A percentile compares a stretch with the other conserved stretches of the same genome.
phyloP scores from a whole-genome alignment of 116 monocot species.

The Trichopus zeylanicus region DNA sequence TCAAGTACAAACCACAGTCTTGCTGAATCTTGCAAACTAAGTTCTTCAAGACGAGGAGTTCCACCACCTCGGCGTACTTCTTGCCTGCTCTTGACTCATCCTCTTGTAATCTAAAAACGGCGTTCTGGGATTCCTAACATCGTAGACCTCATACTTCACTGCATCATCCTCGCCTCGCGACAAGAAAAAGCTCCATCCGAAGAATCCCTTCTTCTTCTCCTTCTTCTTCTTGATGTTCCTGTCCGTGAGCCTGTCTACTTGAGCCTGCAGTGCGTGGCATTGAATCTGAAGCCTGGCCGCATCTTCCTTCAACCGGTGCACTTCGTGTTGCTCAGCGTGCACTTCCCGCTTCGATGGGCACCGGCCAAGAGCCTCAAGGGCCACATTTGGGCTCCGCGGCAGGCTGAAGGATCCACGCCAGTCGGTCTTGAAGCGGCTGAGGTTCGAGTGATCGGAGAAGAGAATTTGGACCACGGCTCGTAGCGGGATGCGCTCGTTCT shows the following conservation, averaged over 20 bases:
- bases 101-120: slow-evolving; percentile 24
- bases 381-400: slow-evolving; percentile 35
- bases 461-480: slow-evolving; percentile 64
- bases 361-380: slow-evolving; percentile 30
- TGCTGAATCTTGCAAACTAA: neutral
- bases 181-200: slow-evolving; percentile 59
- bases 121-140: slow-evolving; percentile 19
- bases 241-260: slow-evolving; percentile 36
- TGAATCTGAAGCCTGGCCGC: slow-evolving; percentile 63
- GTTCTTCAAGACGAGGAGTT: slow-evolving; percentile 35
- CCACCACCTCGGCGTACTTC: slow-evolving; percentile 27
- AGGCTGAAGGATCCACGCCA: slow-evolving; percentile 37
- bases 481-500: slow-evolving; percentile 80
- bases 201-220: slow-evolving; percentile 40
- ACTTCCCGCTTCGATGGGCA: slow-evolving; percentile 65
- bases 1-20: no score
- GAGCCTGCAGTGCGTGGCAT: slow-evolving; percentile 58
- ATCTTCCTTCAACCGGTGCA: slow-evolving; percentile 58
- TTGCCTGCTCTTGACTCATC: slow-evolving; percentile 13
- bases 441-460: slow-evolving; percentile 58
- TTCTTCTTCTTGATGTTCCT: slow-evolving; percentile 27
- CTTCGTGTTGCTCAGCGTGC: slow-evolving; percentile 57
- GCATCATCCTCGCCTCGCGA: slow-evolving; percentile 26
- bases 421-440: slow-evolving; percentile 28
- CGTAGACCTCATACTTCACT: slow-evolving; percentile 32